These are phyloP conservation scores for Boletus bicolor DNA, from an alignment of 768 basidiomycete genomes.

Conservation along the genomic window DNA sequence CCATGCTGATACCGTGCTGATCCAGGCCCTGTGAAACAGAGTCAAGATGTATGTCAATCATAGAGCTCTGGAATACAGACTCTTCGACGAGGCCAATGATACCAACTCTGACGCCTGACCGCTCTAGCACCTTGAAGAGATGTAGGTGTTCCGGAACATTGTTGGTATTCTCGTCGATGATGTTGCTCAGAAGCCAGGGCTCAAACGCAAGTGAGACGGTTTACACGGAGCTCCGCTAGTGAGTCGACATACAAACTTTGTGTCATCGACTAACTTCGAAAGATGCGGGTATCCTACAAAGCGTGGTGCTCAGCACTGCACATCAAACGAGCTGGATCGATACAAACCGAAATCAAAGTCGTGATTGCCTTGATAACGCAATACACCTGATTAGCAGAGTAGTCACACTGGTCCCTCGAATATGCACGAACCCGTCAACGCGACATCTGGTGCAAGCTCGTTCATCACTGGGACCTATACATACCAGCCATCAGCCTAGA, in stretches of 20 bases:
- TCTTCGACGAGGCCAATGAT: constrained; percentile 86
- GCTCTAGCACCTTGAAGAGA: constrained; percentile 65
- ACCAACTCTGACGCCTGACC: constrained; percentile 68
- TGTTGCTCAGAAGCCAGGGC: constrained; percentile 92
- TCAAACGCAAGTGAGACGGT: constrained; percentile 26
- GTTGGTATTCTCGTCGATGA: constrained; percentile 65
- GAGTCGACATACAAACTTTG: constrained; percentile 59
- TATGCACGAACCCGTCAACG: constrained; percentile 65
- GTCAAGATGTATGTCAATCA: background rate
- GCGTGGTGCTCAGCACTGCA: background rate
- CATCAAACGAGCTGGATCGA: background rate
- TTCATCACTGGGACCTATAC: constrained; percentile 85
- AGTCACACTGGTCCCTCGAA: background rate
- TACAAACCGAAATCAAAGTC: constrained; percentile 82
- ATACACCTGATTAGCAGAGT: constrained; percentile 6
- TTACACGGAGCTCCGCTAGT: background rate
- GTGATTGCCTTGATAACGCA: constrained; percentile 65
- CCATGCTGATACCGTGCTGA: constrained; percentile 84
- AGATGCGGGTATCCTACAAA: constrained; percentile 58
- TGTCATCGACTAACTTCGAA: constrained; percentile 64
- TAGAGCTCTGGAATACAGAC: constrained; percentile 37
- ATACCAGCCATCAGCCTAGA: constrained; percentile 1
- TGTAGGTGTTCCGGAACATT: constrained; percentile 57
- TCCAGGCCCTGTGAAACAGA: constrained; percentile 68
- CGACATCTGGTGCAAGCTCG: constrained; percentile 70